These are phyloP conservation scores for Musa itinerans DNA, from an alignment of 176 grass and related monocot species.

Conservation along the genomic window DNA sequence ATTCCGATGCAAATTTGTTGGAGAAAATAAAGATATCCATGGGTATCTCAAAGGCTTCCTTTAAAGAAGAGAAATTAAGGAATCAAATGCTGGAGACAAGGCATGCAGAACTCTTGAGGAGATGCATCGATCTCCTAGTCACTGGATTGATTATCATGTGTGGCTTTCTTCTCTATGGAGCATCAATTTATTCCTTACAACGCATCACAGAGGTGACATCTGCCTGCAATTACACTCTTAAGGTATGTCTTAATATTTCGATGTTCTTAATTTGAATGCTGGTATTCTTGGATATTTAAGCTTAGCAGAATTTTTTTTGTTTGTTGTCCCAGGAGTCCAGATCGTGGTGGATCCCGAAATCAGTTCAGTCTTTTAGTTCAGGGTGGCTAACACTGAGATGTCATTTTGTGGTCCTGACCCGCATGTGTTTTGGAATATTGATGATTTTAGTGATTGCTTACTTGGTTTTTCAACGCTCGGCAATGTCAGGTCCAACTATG, in stretches of 20 bases:
- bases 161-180: conserved; percentile 60
- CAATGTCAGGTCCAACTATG: conserved; percentile 48
- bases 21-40: conserved; percentile 77
- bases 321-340: conserved; percentile 45
- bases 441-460: conserved; percentile 77
- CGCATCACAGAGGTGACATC: conserved; percentile 63
- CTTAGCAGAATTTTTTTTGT: not conserved
- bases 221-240: conserved; percentile 40
- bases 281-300: not conserved
- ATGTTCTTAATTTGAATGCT: not conserved
- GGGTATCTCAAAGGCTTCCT: conserved; percentile 81
- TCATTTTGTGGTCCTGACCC: conserved; percentile 46
- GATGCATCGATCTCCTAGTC: conserved; percentile 72
- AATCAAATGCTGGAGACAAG: conserved; percentile 64
- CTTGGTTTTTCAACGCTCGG: conserved; percentile 58
- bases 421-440: conserved; percentile 69
- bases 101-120: conserved; percentile 51
- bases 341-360: conserved; percentile 83
- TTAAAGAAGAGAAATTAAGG: conserved; percentile 67
- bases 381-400: conserved; percentile 58
- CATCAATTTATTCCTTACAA: conserved; percentile 63
- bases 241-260: conserved; percentile 33
- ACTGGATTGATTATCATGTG: conserved; percentile 87
- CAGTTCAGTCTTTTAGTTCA: conserved; percentile 60
- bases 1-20: conserved; percentile 55